Conservation (phyloP, 495 filamentous ascomycete species). For the Xylaria venustula region DNA sequence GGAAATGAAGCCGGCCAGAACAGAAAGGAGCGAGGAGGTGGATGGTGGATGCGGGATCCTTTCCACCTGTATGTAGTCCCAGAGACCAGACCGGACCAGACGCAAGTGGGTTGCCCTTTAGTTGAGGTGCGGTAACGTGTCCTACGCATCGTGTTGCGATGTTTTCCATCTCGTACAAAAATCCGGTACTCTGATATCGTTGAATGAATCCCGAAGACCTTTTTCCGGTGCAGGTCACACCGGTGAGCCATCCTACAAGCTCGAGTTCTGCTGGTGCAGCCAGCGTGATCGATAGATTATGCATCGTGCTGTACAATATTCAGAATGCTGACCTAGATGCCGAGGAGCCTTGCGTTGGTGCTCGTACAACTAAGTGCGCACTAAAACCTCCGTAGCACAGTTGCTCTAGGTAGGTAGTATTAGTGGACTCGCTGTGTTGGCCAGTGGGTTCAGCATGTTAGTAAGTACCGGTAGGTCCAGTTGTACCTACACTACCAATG, state of each 20-base stretch:
- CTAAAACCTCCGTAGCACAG: no score
- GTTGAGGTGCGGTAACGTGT: no score
- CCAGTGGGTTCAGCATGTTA: constrained; percentile 2
- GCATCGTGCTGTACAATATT: no score
- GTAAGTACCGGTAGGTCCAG: not conserved
- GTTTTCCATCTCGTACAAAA: no score
- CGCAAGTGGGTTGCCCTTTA: no score
- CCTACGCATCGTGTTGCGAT: no score
- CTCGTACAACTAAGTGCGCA: no score
- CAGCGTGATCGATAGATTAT: not conserved
- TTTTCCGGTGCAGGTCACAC: not conserved
- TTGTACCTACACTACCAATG: no score
- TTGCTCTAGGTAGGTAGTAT: no score
- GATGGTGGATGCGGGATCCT: not conserved
- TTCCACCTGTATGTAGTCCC: not conserved
- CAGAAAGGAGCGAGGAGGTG: not conserved
- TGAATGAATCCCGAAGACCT: no score
- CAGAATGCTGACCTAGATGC: no score
- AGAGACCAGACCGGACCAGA: not conserved
- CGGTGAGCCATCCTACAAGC: not conserved
- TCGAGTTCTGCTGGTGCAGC: not conserved
- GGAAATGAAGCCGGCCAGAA: not conserved
- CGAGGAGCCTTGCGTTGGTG: not conserved
- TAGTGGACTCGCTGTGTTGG: not conserved
- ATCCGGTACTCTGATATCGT: no score